Base-by-base conservation (phyloP, 192 early-diverging fungal species). In the Backusella psychrophila region DNA sequence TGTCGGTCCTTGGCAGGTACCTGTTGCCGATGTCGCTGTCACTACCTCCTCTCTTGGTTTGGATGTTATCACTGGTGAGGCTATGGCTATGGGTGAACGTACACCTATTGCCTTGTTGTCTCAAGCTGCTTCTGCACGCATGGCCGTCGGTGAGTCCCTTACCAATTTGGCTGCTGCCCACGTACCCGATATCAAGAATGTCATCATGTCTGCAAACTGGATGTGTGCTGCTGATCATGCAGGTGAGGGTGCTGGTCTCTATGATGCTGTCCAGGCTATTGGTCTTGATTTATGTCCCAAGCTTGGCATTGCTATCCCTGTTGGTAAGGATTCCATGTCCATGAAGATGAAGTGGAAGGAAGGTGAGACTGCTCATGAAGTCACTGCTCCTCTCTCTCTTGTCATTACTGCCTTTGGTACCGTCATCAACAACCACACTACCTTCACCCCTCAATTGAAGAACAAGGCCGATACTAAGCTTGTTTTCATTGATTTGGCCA, bases 281-380 rank as follows among this genome's bases (percentile, higher is more conserved):
- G 96, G 97, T 49, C 80, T 97, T 82, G 95, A 95, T 56, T 83
- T 99, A 69, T 99, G 98, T 85, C 96, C 95, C 53, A 87, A 88
- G 56, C 87, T 99, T 46, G 96, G 97, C 26, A 87, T 99, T 76
- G 92, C 94, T 56, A 94, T 99, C 72, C 98, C 98, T 6, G 98
- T 99, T 21, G 98, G 98, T 71, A 99, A 99, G 89, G 98, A 99
- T 86, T 98, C 97, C 9, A 97, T 99, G 97, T 96, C 94, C 46
- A 99, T 99, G 98, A 96, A 97, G 87, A 94, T 96, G 86, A 91
- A 91, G 77, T 98, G 96, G 96, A 76, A 88, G 66, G 23, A 63
- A 11, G 83, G 82, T 11, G 72, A 83, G 29, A 74, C 84, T 36
- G 72, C 72, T 26, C 75, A 85, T 44, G 85, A 85, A 31, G 95